Percentiles rank a stretch among this genome's conserved stretches.
These are phyloP conservation scores for Sophora flavescens DNA, from an alignment of 306 rosid genomes.

Conservation along the genomic window DNA sequence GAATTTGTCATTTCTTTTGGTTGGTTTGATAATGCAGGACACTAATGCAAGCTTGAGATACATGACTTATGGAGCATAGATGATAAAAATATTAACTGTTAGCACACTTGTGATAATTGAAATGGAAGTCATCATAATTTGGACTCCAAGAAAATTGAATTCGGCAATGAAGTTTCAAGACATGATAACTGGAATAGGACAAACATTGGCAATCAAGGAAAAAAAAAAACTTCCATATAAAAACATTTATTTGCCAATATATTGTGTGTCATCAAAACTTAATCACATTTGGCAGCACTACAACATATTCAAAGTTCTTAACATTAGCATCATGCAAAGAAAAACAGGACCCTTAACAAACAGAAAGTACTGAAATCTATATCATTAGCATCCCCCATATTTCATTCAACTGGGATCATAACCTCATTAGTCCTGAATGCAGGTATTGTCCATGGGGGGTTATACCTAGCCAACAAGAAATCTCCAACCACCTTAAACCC, in stretches of 20 bases:
- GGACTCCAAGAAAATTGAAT: background rate
- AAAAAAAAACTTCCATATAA: background rate
- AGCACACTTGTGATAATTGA: background rate
- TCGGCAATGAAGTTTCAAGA: background rate
- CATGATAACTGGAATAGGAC: background rate
- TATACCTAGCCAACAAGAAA: slow-evolving; percentile 79
- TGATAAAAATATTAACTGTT: background rate
- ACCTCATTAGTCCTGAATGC: slow-evolving; percentile 81
- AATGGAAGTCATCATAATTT: background rate
- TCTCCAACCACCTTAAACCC: slow-evolving; percentile 77
- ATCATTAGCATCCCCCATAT: background rate
- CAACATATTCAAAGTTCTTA: slow-evolving; percentile 5
- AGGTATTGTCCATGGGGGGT: slow-evolving; percentile 88
- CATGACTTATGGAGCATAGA: background rate
- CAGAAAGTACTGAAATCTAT: background rate
- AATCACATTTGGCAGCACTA: background rate
- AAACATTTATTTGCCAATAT: background rate
- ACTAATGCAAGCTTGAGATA: background rate
- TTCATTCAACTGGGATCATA: slow-evolving; percentile 78
- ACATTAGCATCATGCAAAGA: background rate
- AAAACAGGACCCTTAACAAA: background rate
- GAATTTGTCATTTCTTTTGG: background rate
- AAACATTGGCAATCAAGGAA: background rate
- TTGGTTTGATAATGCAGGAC: background rate
- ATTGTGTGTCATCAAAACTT: slow-evolving; percentile 1